Evolutionary conservation across 164 flowering plant genomes (phyloP), one percentile per base, ranked within the genome.

Genomic region (Malania oleifera): DNA sequence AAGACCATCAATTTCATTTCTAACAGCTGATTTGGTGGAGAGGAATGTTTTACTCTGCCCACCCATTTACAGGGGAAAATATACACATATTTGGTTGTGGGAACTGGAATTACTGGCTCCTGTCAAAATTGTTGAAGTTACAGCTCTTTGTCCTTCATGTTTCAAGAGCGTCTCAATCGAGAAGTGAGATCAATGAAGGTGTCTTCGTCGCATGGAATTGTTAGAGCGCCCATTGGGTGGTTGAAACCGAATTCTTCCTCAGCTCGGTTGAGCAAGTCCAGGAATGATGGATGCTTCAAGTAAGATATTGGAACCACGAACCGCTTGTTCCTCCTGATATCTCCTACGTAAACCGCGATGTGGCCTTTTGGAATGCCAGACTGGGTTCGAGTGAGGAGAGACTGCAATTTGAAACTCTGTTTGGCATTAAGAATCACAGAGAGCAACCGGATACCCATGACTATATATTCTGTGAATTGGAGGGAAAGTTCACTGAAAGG

Each of bases 231-330:
- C 70, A 61, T 69, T 1, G 77, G 74, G 64, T 79, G 83, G 48
- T 62, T 7, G 17, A 54, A 75, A 0, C 83, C 85, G 28, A 67
- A 78, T 46, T 80, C 82, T 64, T 83, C 82, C 37, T 73, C 83
- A 37, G 80, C 75, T 39, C 37, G 56, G 3, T 52, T n/a, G 7
- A 81, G 63, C 64, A 81, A 64, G 12, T 67, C 67, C 52, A 72
- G 80, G 43, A 81, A 81, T 37, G 62, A 59, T 57, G 77, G 73
- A 45, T 75, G 68, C 40, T 66, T 75, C 70, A 79, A 65, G 64
- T 61, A 72, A 0, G 79, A 67, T 18, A 81, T 20, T 24, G 84
- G 84, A 54, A 81, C 67, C n/a, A 76, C 74, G 31, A 67, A 80
- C 3, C 84, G 41, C 67, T 62, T n/a, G n/a, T n/a, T 81, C 77